Conservation (phyloP, 2,329 filamentous ascomycete genomes). For the Cordyceps fumosorosea region DNA sequence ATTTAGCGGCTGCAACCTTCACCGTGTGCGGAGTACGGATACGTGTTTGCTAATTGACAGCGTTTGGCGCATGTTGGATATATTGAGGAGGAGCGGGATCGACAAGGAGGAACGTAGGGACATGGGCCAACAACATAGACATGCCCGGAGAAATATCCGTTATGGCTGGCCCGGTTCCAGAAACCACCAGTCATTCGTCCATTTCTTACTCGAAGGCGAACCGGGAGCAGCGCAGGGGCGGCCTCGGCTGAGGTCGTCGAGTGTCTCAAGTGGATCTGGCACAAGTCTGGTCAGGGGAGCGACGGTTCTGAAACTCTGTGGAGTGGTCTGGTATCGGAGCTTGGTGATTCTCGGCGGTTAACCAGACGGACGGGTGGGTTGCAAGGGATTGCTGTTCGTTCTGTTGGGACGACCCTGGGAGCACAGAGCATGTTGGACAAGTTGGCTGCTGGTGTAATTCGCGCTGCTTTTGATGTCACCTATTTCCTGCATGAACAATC, state of each 20-base stretch:
- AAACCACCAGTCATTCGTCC: not conserved
- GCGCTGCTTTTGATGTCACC: too few species aligned
- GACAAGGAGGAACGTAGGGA: not conserved
- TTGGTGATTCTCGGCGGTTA: not conserved
- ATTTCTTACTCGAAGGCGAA: not conserved
- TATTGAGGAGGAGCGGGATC: not conserved
- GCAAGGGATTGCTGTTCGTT: not conserved
- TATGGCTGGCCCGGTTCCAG: not conserved
- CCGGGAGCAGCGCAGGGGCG: not conserved
- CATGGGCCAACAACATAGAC: not conserved
- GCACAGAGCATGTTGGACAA: not conserved
- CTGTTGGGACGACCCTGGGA: not conserved
- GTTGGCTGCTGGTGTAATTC: not conserved
- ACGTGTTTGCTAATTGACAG: not conserved
- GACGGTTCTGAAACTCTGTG: conserved; percentile 5
- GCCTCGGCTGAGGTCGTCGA: not conserved
- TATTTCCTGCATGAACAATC: not conserved
- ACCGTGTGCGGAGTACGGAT: not conserved
- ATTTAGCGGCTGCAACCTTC: not conserved
- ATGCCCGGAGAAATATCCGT: not conserved
- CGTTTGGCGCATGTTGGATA: not conserved
- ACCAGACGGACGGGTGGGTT: not conserved
- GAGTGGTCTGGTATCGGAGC: not conserved
- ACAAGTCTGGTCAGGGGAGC: conserved; percentile 1
- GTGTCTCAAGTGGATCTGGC: conserved; percentile 5